A percentile compares a stretch with the other conserved stretches of the same genome.
These are phyloP conservation scores for Paragyromitra xinjiangensis DNA, from an alignment of 495 filamentous ascomycete species.

Conservation along the genomic window DNA sequence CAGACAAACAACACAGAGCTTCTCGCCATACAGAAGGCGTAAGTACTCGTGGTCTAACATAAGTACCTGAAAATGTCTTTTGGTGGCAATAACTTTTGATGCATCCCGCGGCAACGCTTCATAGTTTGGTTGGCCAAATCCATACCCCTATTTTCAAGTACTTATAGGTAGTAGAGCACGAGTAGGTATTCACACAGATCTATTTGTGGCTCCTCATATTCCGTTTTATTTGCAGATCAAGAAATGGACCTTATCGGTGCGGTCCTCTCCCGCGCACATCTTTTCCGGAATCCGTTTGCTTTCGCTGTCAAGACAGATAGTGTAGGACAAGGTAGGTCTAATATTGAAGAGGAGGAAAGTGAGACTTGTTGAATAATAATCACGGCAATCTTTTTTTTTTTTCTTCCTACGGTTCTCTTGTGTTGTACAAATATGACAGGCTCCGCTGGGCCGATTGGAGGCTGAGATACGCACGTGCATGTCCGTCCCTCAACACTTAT, in stretches of 20 bases:
- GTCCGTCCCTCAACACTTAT: background rate
- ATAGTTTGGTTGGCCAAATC: background rate
- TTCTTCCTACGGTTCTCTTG: background rate
- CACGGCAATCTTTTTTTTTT: background rate
- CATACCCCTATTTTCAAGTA: no score
- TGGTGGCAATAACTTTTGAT: no score
- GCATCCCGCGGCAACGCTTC: no score
- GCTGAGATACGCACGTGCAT: conserved; percentile 11
- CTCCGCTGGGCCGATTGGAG: conserved; percentile 46
- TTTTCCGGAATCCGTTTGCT: background rate
- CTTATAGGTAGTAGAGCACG: no score
- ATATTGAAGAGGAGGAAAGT: background rate
- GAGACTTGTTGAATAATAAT: conserved; percentile 4
- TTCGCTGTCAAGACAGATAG: background rate
- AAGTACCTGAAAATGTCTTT: no score
- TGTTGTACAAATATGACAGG: conserved; percentile 4
- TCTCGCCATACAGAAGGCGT: no score
- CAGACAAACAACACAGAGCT: background rate
- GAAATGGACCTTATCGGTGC: conserved; percentile 2
- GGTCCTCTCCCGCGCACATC: conserved; percentile 14
- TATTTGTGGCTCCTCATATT: conserved; percentile 4
- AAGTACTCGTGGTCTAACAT: no score
- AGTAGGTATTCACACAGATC: background rate
- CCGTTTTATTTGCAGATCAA: conserved; percentile 34
- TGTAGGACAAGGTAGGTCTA: background rate